These are phyloP conservation scores for Xylaria digitata DNA, from an alignment of 2,329 filamentous ascomycete species.

Conservation along the genomic window DNA sequence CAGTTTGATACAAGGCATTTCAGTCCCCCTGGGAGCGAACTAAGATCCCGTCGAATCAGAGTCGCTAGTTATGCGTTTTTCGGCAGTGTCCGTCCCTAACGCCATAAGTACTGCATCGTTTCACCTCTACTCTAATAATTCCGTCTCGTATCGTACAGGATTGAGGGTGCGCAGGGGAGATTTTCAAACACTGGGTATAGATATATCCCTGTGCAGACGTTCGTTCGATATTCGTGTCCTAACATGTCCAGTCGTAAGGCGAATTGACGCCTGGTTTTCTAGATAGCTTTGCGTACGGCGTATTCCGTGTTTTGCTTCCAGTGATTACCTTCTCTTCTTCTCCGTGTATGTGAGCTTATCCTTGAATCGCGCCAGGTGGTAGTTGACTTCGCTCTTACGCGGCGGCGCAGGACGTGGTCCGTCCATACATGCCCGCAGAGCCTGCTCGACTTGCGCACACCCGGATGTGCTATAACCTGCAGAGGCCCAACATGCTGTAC, in stretches of 20 bases:
- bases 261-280: neutral
- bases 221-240: neutral
- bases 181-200: neutral
- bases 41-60: neutral
- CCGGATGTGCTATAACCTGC: constrained; percentile 73
- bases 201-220: neutral
- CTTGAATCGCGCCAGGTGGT: constrained; percentile 84
- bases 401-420: constrained; percentile 65
- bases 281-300: neutral
- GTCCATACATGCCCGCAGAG: constrained; percentile 82
- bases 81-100: constrained; percentile 17
- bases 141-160: constrained; percentile 22
- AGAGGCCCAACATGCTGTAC: constrained; percentile 83
- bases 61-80: constrained; percentile 2
- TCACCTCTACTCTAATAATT: neutral
- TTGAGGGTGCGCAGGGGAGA: neutral
- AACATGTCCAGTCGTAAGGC: neutral
- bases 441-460: constrained; percentile 68
- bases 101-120: constrained; percentile 14
- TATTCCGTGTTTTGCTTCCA: neutral
- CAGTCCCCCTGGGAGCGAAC: neutral
- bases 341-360: constrained; percentile 71
- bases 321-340: constrained; percentile 57
- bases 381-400: constrained; percentile 87
- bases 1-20: constrained; percentile 14